Percentiles rank a stretch among this genome's conserved stretches.
phyloP scores from a whole-genome alignment of 805 yeast species.

The Candida sanyiensis region DNA sequence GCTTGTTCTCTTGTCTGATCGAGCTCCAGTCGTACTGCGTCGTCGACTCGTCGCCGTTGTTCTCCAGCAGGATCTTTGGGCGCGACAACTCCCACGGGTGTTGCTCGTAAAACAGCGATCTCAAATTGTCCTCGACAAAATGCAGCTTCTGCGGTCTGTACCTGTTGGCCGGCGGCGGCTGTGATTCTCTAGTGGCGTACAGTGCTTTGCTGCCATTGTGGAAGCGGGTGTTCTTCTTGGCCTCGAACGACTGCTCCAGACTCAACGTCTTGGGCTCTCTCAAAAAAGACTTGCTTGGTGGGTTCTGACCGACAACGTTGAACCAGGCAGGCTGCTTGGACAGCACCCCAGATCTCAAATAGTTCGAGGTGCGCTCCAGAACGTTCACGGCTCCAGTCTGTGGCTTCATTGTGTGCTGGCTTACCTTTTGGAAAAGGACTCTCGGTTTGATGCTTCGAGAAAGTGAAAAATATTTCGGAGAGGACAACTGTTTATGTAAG shows the following conservation, averaged over 20 bases:
- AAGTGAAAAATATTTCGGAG: conserved; percentile 1
- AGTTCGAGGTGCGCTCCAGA: conserved; percentile 74
- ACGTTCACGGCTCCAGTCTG: conserved; percentile 72
- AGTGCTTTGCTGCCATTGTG: conserved; percentile 13
- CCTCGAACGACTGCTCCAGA: conserved; percentile 13
- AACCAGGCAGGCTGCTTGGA: conserved; percentile 82
- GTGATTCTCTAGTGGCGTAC: conserved; percentile 29
- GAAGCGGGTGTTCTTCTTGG: conserved; percentile 7
- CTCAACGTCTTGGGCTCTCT: conserved; percentile 22
- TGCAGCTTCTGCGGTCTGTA: conserved; percentile 21
- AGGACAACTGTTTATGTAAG: background rate
- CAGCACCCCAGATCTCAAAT: conserved; percentile 64
- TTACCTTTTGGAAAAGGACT: background rate
- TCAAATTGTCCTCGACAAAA: conserved; percentile 63
- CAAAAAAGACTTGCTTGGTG: conserved; percentile 62
- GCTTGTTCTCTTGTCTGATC: conserved; percentile 65
- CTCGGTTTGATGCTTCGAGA: background rate
- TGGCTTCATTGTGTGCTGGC: conserved; percentile 49
- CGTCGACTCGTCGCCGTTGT: conserved; percentile 49
- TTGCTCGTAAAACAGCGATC: conserved; percentile 78
- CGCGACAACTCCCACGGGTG: conserved; percentile 98
- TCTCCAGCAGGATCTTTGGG: conserved; percentile 80
- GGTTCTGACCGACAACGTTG: conserved; percentile 73
- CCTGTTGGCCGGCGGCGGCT: conserved; percentile 10
- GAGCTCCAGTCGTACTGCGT: conserved; percentile 73